Percentiles rank a stretch among this genome's conserved stretches.
These are phyloP conservation scores for Pyrenula aspistea DNA, from an alignment of 495 filamentous ascomycete species.

Conservation along the genomic window DNA sequence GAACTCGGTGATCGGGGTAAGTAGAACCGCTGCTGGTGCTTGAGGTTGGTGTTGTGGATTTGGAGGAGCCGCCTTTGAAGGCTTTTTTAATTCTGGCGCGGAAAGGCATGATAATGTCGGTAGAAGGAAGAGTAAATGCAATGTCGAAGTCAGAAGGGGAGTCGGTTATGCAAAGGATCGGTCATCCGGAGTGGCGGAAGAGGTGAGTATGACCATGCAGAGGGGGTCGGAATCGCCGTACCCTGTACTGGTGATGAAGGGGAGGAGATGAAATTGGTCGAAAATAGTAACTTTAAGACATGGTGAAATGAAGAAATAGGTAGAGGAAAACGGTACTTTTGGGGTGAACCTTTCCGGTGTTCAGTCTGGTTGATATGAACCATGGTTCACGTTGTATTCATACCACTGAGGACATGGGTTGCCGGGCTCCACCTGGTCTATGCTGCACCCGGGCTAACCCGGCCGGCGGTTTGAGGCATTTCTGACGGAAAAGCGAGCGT, in stretches of 20 bases:
- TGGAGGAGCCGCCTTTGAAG: slow-evolving; percentile 21
- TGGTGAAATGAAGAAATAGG: too few species aligned
- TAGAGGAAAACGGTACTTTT: too few species aligned
- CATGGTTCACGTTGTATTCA: neutral
- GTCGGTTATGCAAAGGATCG: too few species aligned
- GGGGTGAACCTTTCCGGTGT: too few species aligned
- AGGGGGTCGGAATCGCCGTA: neutral
- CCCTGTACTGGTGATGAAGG: neutral
- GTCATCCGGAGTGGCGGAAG: too few species aligned
- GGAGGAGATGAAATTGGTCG: neutral
- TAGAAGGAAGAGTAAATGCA: too few species aligned
- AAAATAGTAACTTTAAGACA: too few species aligned
- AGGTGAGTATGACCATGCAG: too few species aligned
- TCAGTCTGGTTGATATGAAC: neutral
- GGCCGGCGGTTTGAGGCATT: neutral
- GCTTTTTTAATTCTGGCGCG: slow-evolving; percentile 30
- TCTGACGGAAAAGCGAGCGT: neutral
- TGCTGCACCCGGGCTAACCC: neutral
- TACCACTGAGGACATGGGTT: neutral
- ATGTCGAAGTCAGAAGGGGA: too few species aligned
- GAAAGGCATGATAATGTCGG: slow-evolving; percentile 22
- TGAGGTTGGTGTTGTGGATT: slow-evolving; percentile 7
- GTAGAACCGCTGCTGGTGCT: slow-evolving; percentile 12
- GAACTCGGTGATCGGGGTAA: slow-evolving; percentile 7
- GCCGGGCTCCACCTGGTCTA: neutral